phyloP scores from a whole-genome alignment of 306 rosid species.

The Malus asiatica region DNA sequence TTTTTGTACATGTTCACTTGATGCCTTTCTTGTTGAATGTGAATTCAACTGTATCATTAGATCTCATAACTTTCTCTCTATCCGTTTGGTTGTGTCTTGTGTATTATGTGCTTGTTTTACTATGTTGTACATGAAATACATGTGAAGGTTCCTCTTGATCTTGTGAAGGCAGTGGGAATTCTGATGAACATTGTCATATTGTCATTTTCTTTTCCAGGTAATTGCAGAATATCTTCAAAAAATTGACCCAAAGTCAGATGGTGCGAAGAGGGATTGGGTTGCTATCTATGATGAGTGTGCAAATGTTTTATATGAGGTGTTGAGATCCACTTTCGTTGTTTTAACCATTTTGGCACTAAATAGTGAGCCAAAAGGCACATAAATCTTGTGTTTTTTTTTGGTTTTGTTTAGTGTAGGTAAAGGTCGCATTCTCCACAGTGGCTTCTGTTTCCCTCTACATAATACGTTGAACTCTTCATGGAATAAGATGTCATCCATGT shows the following conservation, averaged over 20 bases:
- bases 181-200: conserved; percentile 4
- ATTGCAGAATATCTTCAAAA: conserved; percentile 97
- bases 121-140: not conserved
- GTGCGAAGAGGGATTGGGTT: conserved; percentile 99
- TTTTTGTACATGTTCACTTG: not conserved
- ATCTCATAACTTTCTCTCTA: not conserved
- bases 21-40: not conserved
- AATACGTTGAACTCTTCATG: not conserved
- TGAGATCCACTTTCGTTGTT: conserved; percentile 6
- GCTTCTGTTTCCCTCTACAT: not conserved
- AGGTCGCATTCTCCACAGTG: not conserved
- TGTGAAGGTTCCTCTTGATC: not conserved
- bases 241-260: conserved; percentile 96
- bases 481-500: not conserved
- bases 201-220: conserved; percentile 48
- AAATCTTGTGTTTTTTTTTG: not conserved
- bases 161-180: not conserved
- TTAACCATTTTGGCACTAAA: not conserved
- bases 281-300: conserved; percentile 99
- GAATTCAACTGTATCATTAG: not conserved
- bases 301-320: conserved; percentile 82
- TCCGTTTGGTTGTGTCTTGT: not conserved
- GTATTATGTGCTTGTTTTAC: not conserved
- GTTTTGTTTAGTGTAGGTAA: not conserved
- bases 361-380: not conserved